Percentiles rank a stretch among this genome's conserved stretches.
These are phyloP conservation scores for Mrakia hoshinonis DNA, from an alignment of 768 basidiomycete species.

Conservation along the genomic window DNA sequence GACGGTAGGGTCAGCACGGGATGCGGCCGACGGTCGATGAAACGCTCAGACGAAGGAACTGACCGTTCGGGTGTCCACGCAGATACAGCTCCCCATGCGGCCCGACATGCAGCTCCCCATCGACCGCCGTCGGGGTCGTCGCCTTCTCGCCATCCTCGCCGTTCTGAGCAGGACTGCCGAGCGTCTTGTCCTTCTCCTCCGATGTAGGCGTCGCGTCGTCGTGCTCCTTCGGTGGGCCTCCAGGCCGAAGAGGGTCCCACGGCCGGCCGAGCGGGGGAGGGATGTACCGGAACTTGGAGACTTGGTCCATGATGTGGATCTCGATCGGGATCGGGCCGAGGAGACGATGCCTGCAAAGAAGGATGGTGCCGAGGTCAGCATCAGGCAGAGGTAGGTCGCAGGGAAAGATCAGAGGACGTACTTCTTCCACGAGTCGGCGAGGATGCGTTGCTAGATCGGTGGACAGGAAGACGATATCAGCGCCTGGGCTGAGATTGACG, in stretches of 20 bases:
- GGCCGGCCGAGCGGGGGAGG: constrained; percentile 63
- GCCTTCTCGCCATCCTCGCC: neutral
- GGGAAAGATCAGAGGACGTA: constrained; percentile 21
- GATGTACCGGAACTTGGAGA: constrained; percentile 43
- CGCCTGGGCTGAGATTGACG: neutral
- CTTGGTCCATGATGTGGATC: constrained; percentile 47
- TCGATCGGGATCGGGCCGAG: constrained; percentile 97
- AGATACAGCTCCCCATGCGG: constrained; percentile 46
- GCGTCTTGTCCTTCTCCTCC: neutral
- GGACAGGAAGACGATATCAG: neutral
- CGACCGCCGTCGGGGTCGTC: constrained; percentile 2
- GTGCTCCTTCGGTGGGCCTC: constrained; percentile 1
- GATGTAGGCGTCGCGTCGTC: neutral
- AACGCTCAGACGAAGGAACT: constrained; percentile 33
- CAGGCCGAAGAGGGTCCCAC: constrained; percentile 57
- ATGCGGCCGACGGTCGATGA: constrained; percentile 34
- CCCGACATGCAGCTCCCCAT: constrained; percentile 48
- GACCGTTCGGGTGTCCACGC: constrained; percentile 41
- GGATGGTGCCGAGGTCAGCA: neutral
- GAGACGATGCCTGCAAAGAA: constrained; percentile 58
- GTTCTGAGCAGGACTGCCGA: neutral
- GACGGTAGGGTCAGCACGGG: constrained; percentile 14
- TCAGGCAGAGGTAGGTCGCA: neutral
- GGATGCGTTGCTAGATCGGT: constrained; percentile 62
- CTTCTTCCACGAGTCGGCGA: constrained; percentile 98